Evolutionary conservation across 768 basidiomycete species (phyloP).

Genomic region (Kwoniella sp.): DNA sequence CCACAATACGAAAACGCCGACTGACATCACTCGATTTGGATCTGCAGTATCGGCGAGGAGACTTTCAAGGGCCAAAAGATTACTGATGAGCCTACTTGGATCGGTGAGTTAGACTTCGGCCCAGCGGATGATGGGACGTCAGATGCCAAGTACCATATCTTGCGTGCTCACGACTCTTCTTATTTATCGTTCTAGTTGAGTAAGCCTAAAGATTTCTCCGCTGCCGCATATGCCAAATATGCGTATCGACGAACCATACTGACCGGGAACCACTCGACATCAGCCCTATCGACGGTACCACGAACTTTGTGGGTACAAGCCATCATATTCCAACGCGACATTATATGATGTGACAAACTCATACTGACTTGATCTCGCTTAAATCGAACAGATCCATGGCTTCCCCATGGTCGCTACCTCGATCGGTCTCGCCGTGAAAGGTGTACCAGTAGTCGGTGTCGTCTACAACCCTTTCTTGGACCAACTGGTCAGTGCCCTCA

Average conservation of each 20-base stretch:
- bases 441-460: slow-evolving; percentile 81
- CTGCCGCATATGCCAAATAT: too few relatives aligned
- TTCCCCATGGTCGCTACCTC: slow-evolving; percentile 83
- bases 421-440: slow-evolving; percentile 80
- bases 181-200: slow-evolving; percentile 14
- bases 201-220: slow-evolving; percentile 9
- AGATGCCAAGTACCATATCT: not conserved
- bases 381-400: slow-evolving; percentile 58
- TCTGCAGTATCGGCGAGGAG: slow-evolving; percentile 85
- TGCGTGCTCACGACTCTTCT: not conserved
- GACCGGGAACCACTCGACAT: not conserved
- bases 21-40: not conserved
- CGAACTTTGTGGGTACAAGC: slow-evolving; percentile 45
- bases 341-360: too few relatives aligned
- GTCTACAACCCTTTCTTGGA: slow-evolving; percentile 91
- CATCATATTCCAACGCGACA: too few relatives aligned
- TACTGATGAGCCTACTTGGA: slow-evolving; percentile 89
- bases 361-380: slow-evolving; percentile 3
- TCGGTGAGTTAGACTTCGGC: slow-evolving; percentile 70
- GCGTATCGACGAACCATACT: too few relatives aligned
- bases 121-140: not conserved
- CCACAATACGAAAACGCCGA: not conserved
- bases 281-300: slow-evolving; percentile 52
- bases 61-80: slow-evolving; percentile 67
- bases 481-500: slow-evolving; percentile 69